Evolutionary conservation across 2,329 filamentous ascomycete species (phyloP).

Genomic region (Setomelanomma holmii): DNA sequence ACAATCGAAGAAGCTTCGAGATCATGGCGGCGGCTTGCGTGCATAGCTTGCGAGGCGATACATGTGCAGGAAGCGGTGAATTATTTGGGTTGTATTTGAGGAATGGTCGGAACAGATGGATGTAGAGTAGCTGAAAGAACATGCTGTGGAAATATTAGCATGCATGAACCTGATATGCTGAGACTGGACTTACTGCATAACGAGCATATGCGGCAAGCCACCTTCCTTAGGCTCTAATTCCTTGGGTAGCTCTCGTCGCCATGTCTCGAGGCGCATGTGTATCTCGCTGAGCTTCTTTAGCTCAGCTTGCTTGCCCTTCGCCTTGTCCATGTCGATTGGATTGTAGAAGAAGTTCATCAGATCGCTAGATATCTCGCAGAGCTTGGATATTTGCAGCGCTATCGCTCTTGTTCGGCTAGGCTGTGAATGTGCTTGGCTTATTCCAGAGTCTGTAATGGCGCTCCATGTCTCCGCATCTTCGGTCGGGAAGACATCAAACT

Average conservation of each 20-base stretch:
- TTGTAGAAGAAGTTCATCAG: constrained; percentile 91
- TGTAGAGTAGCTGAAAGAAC: constrained; percentile 96
- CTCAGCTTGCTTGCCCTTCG: constrained; percentile 78
- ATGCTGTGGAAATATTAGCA: constrained; percentile 67
- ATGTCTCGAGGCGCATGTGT: constrained; percentile 86
- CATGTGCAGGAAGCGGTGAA: constrained; percentile 83
- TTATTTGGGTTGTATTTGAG: constrained; percentile 84
- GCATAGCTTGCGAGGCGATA: constrained; percentile 89
- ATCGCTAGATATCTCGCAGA: constrained; percentile 95
- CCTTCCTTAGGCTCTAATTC: constrained; percentile 92
- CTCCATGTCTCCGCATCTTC: constrained; percentile 89
- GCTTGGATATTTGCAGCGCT: constrained; percentile 74
- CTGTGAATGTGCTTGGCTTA: constrained; percentile 75
- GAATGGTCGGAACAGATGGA: constrained; percentile 94
- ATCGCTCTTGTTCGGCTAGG: constrained; percentile 81
- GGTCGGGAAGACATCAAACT: constrained; percentile 86
- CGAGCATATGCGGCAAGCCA: constrained; percentile 80
- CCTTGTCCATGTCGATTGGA: constrained; percentile 68
- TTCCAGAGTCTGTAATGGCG: constrained; percentile 85
- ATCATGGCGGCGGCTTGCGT: constrained; percentile 88
- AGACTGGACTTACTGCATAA: constrained; percentile 78
- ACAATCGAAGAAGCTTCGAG: constrained; percentile 91
- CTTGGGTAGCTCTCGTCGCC: constrained; percentile 81
- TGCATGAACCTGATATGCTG: not conserved
- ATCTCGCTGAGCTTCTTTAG: constrained; percentile 92